A percentile compares a stretch with the other conserved stretches of the same genome.
Conservation (phyloP, 257 asterid species). For the Gynochthodes officinalis region DNA sequence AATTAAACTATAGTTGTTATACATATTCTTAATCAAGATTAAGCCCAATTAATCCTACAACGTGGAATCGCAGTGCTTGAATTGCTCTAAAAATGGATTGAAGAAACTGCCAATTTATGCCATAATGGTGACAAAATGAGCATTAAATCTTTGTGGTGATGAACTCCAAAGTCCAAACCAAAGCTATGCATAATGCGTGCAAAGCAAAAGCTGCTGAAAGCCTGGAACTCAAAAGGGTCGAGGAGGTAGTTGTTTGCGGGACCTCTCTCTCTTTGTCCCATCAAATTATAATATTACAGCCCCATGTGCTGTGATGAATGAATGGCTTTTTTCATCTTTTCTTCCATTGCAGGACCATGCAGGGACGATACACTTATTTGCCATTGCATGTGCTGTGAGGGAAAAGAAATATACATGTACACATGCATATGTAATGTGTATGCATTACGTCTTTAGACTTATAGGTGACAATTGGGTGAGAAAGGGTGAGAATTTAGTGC, state of each 20-base stretch:
- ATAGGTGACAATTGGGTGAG: too few relatives aligned
- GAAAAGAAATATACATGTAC: too few relatives aligned
- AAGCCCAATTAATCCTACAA: neutral
- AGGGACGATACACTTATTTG: conserved; percentile 1
- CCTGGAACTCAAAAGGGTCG: neutral
- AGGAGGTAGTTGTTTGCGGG: too few relatives aligned
- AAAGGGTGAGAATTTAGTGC: too few relatives aligned
- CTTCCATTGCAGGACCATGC: conserved; percentile 10
- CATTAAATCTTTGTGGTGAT: neutral
- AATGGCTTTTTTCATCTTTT: neutral
- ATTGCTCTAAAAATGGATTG: neutral
- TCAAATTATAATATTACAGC: conserved; percentile 9
- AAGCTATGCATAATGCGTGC: neutral
- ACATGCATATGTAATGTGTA: too few relatives aligned
- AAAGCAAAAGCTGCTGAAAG: conserved; percentile 18
- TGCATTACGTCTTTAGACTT: too few relatives aligned
- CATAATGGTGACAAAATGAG: neutral
- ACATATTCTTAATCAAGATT: neutral
- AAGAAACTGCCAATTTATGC: neutral
- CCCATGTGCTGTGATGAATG: conserved; percentile 27
- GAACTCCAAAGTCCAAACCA: neutral
- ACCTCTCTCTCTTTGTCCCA: too few relatives aligned
- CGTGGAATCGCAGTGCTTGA: neutral
- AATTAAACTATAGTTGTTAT: too few relatives aligned
- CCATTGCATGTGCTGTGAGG: conserved; percentile 16